Percentiles rank a stretch among this genome's conserved stretches.
Evolutionary conservation across 306 rosid genomes (phyloP).

Genomic region (Mimosa bimucronata): DNA sequence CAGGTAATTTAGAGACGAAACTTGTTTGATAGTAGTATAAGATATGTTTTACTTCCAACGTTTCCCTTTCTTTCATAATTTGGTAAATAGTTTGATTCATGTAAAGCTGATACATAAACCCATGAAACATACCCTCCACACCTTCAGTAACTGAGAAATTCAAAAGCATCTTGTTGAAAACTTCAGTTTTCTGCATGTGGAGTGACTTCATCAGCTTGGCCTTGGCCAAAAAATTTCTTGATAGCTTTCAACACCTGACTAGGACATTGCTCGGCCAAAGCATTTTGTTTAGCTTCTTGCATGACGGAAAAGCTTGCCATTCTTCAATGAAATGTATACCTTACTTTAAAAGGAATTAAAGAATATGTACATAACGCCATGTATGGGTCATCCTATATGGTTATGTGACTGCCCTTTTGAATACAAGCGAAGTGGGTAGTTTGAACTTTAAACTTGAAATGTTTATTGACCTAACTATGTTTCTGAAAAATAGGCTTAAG

Average conservation of each 20-base stretch:
- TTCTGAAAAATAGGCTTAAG: too few species aligned
- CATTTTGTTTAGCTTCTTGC: background rate
- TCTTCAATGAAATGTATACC: background rate
- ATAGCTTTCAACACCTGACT: too few species aligned
- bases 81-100: background rate
- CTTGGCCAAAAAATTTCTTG: too few species aligned
- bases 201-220: too few species aligned
- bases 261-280: too few species aligned
- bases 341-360: background rate
- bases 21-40: slow-evolving; percentile 26
- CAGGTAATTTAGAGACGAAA: slow-evolving; percentile 68
- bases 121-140: too few species aligned
- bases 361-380: background rate
- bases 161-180: too few species aligned
- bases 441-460: slow-evolving; percentile 9
- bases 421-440: too few species aligned
- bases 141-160: too few species aligned
- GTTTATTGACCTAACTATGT: background rate
- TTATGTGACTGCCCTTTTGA: background rate
- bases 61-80: background rate
- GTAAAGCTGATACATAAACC: background rate
- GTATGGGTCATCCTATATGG: background rate
- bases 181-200: too few species aligned
- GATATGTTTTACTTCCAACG: slow-evolving; percentile 12
- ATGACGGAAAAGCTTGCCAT: background rate